Percentiles rank a stretch among this genome's conserved stretches.
These are phyloP conservation scores for Ustilago loliicola DNA, from an alignment of 1,284 basidiomycete genomes.

Conservation along the genomic window DNA sequence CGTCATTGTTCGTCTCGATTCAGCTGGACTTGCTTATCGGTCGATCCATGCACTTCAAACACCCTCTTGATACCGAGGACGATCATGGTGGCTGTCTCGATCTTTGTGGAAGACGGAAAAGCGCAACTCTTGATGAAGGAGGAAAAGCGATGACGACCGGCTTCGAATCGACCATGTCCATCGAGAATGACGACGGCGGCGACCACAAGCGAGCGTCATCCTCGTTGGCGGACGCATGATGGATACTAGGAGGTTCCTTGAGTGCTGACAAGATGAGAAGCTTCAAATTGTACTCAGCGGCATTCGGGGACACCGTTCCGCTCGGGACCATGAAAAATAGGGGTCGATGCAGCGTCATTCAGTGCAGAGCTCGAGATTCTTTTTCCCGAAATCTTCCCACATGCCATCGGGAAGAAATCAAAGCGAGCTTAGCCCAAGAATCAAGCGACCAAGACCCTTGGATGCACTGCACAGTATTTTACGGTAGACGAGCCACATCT, in stretches of 20 bases:
- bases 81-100: neutral
- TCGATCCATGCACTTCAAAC: neutral
- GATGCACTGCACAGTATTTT: neutral
- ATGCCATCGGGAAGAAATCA: neutral
- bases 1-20: neutral
- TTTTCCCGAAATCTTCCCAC: constrained; percentile 3
- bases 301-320: neutral
- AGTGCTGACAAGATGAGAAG: too few relatives aligned
- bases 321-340: constrained; percentile 7
- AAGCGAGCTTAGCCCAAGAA: neutral
- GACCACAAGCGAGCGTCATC: neutral
- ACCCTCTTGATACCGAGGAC: neutral
- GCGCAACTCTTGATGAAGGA: neutral
- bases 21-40: neutral
- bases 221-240: neutral
- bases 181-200: constrained; percentile 5
- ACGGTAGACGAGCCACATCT: constrained; percentile 14
- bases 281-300: too few relatives aligned
- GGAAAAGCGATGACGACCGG: neutral
- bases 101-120: neutral
- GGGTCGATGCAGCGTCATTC: constrained; percentile 12
- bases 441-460: neutral
- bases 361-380: neutral
- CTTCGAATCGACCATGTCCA: neutral
- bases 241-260: neutral